Conservation (phyloP, 257 asterid genomes). For the Agastache rugosa region DNA sequence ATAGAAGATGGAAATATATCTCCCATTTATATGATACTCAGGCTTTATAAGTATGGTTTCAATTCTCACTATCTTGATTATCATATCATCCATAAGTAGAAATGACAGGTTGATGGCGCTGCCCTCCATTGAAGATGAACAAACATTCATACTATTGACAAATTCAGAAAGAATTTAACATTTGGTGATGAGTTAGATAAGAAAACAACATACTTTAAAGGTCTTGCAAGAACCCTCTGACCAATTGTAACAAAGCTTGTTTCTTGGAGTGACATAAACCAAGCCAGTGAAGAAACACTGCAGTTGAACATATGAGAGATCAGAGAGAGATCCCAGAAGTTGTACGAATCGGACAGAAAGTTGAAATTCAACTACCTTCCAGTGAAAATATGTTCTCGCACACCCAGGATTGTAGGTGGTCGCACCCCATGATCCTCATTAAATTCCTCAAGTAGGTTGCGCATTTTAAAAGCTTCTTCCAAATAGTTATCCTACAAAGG, state of each 20-base stretch:
- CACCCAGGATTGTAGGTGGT: slow-evolving; percentile 92
- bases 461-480: slow-evolving; percentile 99
- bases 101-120: not conserved
- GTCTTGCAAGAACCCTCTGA: slow-evolving; percentile 98
- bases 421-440: slow-evolving; percentile 97
- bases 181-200: slow-evolving; percentile 17
- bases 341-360: slow-evolving; percentile 25
- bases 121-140: slow-evolving; percentile 7
- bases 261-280: slow-evolving; percentile 99
- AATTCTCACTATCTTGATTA: not conserved
- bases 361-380: slow-evolving; percentile 68
- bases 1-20: slow-evolving; percentile 15
- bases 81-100: not conserved
- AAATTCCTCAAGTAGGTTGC: slow-evolving; percentile 94
- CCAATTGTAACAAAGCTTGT: slow-evolving; percentile 99
- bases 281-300: slow-evolving; percentile 99
- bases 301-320: slow-evolving; percentile 43
- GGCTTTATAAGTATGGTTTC: slow-evolving; percentile 4
- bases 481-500: slow-evolving; percentile 80
- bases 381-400: slow-evolving; percentile 95
- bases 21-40: not conserved
- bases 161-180: not conserved
- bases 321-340: slow-evolving; percentile 24
- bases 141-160: slow-evolving; percentile 14
- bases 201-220: slow-evolving; percentile 73